phyloP scores from a whole-genome alignment of 2,329 filamentous ascomycete genomes.

The Paracoccidioides brasiliensis region DNA sequence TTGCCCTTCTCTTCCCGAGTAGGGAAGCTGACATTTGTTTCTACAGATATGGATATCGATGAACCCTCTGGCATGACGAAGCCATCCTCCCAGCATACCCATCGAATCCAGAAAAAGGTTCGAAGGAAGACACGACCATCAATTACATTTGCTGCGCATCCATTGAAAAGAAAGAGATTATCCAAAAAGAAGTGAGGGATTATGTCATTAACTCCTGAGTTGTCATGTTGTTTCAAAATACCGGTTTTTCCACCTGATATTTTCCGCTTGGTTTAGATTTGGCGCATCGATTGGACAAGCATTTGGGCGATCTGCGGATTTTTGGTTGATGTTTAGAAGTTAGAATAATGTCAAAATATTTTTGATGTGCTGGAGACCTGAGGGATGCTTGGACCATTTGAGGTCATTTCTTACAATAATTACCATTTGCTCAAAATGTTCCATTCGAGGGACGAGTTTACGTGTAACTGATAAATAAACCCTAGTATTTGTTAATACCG shows the following conservation, averaged over 20 bases:
- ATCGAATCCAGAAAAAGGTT: constrained; percentile 28
- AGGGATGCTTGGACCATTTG: too few species aligned
- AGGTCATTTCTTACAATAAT: too few species aligned
- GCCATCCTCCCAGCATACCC: constrained; percentile 17
- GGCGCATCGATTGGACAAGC: not conserved
- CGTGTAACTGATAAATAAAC: too few species aligned
- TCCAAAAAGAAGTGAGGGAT: constrained; percentile 21
- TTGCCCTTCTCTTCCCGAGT: not conserved
- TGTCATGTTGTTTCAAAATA: not conserved
- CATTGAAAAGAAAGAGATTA: constrained; percentile 20
- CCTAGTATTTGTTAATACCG: too few species aligned
- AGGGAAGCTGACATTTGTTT: constrained; percentile 7
- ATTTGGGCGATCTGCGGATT: not conserved
- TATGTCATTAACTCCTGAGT: not conserved
- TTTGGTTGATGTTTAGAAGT: not conserved
- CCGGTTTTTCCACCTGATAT: not conserved
- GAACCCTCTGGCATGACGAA: constrained; percentile 13
- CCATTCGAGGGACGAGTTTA: too few species aligned
- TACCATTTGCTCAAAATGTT: too few species aligned
- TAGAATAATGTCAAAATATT: not conserved
- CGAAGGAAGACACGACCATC: constrained; percentile 25
- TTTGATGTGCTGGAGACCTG: too few species aligned
- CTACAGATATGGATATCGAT: constrained; percentile 31
- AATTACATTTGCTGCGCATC: constrained; percentile 27
- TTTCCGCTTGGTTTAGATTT: not conserved